Conservation (phyloP, 192 early-diverging fungal genomes). For the Spinellus fusiger region DNA sequence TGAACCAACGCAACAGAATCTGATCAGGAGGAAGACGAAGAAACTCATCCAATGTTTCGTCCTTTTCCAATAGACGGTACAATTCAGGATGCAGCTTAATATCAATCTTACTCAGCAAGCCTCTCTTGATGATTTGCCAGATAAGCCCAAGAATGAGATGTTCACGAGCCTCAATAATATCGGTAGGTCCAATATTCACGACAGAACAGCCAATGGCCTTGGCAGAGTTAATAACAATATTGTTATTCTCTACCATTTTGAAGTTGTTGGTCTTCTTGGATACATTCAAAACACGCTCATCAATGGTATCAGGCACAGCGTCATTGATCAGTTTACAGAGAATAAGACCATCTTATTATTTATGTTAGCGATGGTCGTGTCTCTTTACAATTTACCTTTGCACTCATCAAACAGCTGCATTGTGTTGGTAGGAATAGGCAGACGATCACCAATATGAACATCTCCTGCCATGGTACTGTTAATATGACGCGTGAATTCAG, state of each 20-base stretch:
- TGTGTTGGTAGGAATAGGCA: constrained; percentile 88
- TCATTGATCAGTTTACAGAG: constrained; percentile 98
- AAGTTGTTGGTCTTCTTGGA: constrained; percentile 87
- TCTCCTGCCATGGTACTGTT: constrained; percentile 82
- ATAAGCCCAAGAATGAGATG: constrained; percentile 95
- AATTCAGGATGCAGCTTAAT: constrained; percentile 98
- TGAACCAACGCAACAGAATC: constrained; percentile 98
- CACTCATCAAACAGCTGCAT: constrained; percentile 98
- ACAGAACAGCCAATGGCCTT: constrained; percentile 98
- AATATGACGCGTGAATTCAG: constrained; percentile 92
- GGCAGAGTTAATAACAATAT: constrained; percentile 97
- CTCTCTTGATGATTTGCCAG: constrained; percentile 99
- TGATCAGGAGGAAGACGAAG: constrained; percentile 92
- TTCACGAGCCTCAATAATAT: constrained; percentile 94
- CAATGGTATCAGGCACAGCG: constrained; percentile 92
- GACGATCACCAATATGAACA: constrained; percentile 71
- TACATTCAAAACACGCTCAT: constrained; percentile 94
- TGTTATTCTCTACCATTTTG: constrained; percentile 99
- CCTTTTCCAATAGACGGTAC: constrained; percentile 89
- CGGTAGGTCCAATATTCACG: constrained; percentile 96
- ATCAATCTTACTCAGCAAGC: constrained; percentile 93
- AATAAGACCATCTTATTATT: constrained; percentile 71
- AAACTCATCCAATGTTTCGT: constrained; percentile 92
- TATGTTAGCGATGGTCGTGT: neutral
- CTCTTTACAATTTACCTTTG: constrained; percentile 51